Conservation (phyloP, 495 filamentous ascomycete species). For the Astrothelium macrocarpum region DNA sequence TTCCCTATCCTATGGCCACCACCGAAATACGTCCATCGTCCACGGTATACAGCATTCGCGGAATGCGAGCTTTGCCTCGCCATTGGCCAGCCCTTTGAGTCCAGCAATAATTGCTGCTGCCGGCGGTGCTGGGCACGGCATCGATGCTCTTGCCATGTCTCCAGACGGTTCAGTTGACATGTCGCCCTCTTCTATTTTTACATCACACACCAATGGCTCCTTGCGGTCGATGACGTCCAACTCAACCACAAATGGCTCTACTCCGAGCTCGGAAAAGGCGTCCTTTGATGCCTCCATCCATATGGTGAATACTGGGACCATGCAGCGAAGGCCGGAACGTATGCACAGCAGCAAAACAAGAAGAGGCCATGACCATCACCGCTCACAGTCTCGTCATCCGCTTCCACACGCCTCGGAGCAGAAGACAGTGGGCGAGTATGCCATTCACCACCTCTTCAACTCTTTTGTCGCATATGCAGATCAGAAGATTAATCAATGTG, state of each 20-base stretch:
- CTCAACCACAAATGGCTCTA: not conserved
- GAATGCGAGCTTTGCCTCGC: slow-evolving; percentile 63
- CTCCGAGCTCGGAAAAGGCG: not conserved
- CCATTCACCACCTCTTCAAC: slow-evolving; percentile 90
- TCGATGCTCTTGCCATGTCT: slow-evolving; percentile 23
- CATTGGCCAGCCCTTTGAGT: slow-evolving; percentile 68
- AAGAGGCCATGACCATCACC: slow-evolving; percentile 65
- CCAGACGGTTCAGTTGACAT: slow-evolving; percentile 22
- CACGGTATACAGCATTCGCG: slow-evolving; percentile 90
- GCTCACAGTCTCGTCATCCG: slow-evolving; percentile 69
- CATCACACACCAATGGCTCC: slow-evolving; percentile 2
- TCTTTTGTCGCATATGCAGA: slow-evolving; percentile 83
- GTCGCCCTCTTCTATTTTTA: slow-evolving; percentile 11
- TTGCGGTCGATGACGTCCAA: not conserved
- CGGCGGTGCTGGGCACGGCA: slow-evolving; percentile 8
- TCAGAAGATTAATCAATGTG: slow-evolving; percentile 80
- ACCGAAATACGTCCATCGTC: slow-evolving; percentile 88
- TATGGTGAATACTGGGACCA: not conserved
- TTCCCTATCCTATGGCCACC: slow-evolving; percentile 70
- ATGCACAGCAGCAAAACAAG: slow-evolving; percentile 56
- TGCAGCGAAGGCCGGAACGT: slow-evolving; percentile 42
- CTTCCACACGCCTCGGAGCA: slow-evolving; percentile 58
- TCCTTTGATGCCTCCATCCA: not conserved
- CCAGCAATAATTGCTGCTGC: slow-evolving; percentile 73
- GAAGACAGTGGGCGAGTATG: slow-evolving; percentile 93